Base-by-base conservation (phyloP, 1,139 yeast genomes). In the Yamadazyma aaseri region DNA sequence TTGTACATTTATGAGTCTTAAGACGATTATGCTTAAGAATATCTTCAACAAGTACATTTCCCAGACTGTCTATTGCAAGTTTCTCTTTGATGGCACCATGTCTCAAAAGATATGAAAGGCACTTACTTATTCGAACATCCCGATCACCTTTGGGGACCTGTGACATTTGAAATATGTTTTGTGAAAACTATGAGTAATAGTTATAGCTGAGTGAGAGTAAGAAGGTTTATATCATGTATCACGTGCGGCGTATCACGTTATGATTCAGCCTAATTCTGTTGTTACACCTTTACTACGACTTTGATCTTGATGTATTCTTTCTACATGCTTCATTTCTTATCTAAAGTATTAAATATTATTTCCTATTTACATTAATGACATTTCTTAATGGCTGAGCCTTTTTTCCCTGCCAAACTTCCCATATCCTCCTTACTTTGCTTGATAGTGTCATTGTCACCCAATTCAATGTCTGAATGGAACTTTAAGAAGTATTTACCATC, bases 81-180 rank as follows among this genome's bases (percentile, higher is more conserved):
- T 75, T 72, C 46, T 86, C 94, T 39, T 79, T 74, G n/a, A 59
- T 55, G 0, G 97, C 97, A 4, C 85, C 86, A 52, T 92, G 98
- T 15, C 98, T 68, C 3, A 92, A 72, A 2, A 94, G 63, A 46
- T 81, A 80, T 6, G 96, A 75, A 24, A 92, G 64, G 0, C 86
- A 68, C 47, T 86, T 86, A 11, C 96, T 86, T 16, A 90, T 78
- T 22, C 60, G 63, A 0, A 69, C 53, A 34, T 76, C 79, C 48
- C 86, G 58, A 9, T 29, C 23, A 11, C 38, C 44, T 10, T 8
- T 15, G 16, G 14, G 14, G 9, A 16, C 9, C 21, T 29, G 25
- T 9, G 26, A 12, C 18, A 16, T 22, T 20, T 6, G 25, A 22
- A 7, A 22, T 22, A 18, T 18, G 6, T 18, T 7, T 18, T 18